phyloP scores from a whole-genome alignment of 768 basidiomycete genomes.

The Naganishia onofrii region DNA sequence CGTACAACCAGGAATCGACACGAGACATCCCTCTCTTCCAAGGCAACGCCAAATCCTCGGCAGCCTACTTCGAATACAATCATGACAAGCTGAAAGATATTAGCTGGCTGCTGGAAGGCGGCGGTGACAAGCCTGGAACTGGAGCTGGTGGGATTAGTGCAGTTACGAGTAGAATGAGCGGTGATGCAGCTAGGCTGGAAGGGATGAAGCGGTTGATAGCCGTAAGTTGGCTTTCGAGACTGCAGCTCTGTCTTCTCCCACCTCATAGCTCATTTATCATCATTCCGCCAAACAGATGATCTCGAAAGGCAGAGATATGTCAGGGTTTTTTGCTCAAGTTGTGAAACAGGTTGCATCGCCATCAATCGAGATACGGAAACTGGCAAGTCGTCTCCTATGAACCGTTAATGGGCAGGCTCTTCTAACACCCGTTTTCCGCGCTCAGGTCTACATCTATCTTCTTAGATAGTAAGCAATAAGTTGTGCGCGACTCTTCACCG shows the following conservation, averaged over 20 bases:
- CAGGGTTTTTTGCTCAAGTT: constrained; percentile 91
- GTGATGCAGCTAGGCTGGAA: constrained; percentile 86
- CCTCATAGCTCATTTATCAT: constrained; percentile 8
- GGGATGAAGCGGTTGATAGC: constrained; percentile 94
- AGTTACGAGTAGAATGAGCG: constrained; percentile 40
- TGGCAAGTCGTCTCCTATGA: constrained; percentile 54
- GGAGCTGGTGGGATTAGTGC: neutral
- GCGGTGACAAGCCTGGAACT: constrained; percentile 34
- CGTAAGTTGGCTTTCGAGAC: constrained; percentile 58
- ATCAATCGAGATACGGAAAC: constrained; percentile 89
- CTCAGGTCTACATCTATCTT: constrained; percentile 84
- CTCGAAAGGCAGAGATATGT: constrained; percentile 84
- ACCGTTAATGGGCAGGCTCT: neutral
- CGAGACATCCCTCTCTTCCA: constrained; percentile 46
- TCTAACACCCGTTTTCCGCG: neutral
- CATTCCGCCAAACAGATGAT: constrained; percentile 65
- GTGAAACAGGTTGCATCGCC: constrained; percentile 94
- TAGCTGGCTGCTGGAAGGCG: constrained; percentile 79
- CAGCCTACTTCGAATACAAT: constrained; percentile 50
- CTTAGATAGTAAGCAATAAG: constrained; percentile 63
- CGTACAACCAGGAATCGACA: constrained; percentile 42
- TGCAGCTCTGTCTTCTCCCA: constrained; percentile 9
- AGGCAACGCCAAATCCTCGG: constrained; percentile 36
- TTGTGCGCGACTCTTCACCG: too few species aligned
- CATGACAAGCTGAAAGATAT: constrained; percentile 84